Conservation (phyloP, 148 eudicot genomes). For the Rhododendron williamsianum region DNA sequence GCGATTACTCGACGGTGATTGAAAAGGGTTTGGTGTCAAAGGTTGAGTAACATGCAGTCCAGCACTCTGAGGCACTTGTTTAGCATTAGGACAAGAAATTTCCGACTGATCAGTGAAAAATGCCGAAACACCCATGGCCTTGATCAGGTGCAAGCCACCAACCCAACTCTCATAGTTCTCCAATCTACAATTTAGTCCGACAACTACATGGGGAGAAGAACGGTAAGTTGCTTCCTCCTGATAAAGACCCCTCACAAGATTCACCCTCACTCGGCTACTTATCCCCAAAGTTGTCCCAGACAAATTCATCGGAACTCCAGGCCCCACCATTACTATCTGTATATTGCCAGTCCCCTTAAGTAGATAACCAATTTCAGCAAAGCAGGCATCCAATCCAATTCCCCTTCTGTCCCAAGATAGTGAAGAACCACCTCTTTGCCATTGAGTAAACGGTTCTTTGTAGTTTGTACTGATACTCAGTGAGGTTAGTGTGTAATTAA, state of each 20-base stretch:
- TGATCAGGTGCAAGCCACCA: slow-evolving; percentile 35
- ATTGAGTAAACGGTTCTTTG: slow-evolving; percentile 25
- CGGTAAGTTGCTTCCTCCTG: slow-evolving; percentile 38
- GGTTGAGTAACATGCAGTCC: slow-evolving; percentile 39
- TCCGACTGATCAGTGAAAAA: slow-evolving; percentile 42
- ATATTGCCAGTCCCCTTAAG: slow-evolving; percentile 38
- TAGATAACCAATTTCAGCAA: slow-evolving; percentile 45
- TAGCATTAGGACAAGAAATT: slow-evolving; percentile 39
- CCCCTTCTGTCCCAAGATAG: slow-evolving; percentile 48
- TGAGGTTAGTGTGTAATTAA: slow-evolving; percentile 40
- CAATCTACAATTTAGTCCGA: slow-evolving; percentile 37
- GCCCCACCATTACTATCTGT: slow-evolving; percentile 50
- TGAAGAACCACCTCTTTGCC: slow-evolving; percentile 53
- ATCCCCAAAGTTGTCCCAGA: slow-evolving; percentile 42
- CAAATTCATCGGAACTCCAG: slow-evolving; percentile 31
- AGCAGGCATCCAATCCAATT: slow-evolving; percentile 51
- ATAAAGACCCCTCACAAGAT: slow-evolving; percentile 41
- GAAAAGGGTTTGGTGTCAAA: slow-evolving; percentile 46
- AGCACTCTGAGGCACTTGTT: slow-evolving; percentile 39
- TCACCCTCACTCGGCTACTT: slow-evolving; percentile 37
- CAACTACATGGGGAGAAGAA: slow-evolving; percentile 31
- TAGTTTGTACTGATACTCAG: slow-evolving; percentile 29
- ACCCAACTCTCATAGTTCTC: slow-evolving; percentile 35
- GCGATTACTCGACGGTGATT: slow-evolving; percentile 34
- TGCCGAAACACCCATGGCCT: slow-evolving; percentile 28